Conservation (phyloP, 305 asterid species). For the Solanum hybrid region DNA sequence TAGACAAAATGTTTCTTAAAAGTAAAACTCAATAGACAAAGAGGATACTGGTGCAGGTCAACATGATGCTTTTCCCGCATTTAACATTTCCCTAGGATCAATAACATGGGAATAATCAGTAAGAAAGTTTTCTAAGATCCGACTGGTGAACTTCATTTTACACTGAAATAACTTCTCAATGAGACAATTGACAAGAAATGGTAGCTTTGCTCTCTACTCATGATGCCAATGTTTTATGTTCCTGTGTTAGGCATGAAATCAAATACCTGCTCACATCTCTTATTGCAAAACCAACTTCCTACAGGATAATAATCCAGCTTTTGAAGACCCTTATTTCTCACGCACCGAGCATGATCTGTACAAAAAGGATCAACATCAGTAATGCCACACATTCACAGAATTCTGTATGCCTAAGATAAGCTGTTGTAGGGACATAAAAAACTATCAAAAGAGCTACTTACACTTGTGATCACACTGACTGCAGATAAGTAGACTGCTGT, state of each 20-base stretch:
- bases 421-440: neutral
- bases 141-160: neutral
- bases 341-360: slow-evolving; percentile 69
- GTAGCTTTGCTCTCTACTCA: neutral
- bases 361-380: slow-evolving; percentile 17
- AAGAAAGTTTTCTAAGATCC: neutral
- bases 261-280: slow-evolving; percentile 61
- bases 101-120: neutral
- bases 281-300: slow-evolving; percentile 64
- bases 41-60: neutral
- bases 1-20: neutral
- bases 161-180: neutral
- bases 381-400: neutral
- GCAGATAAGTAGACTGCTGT: slow-evolving; percentile 33
- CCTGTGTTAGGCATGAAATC: neutral
- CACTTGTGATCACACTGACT: slow-evolving; percentile 73
- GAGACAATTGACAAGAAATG: neutral
- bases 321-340: slow-evolving; percentile 28
- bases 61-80: neutral
- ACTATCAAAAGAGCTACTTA: slow-evolving; percentile 29
- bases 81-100: neutral
- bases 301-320: slow-evolving; percentile 22
- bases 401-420: neutral
- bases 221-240: neutral
- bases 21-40: neutral